phyloP scores from a whole-genome alignment of 768 basidiomycete species.

The Agaricus subrufescens region DNA sequence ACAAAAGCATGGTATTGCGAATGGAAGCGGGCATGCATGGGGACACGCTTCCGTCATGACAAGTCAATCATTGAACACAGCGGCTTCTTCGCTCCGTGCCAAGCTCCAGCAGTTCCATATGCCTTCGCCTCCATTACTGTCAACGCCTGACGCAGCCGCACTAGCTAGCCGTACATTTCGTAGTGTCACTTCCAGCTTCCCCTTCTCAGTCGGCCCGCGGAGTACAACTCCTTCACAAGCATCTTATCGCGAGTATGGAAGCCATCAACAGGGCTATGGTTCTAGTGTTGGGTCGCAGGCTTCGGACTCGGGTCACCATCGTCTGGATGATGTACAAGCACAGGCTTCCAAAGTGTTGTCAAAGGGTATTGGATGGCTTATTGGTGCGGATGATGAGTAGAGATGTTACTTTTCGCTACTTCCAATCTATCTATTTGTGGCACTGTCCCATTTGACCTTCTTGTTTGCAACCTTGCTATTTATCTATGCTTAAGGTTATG shows the following conservation, averaged over 20 bases:
- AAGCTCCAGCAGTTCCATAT: slow-evolving; percentile 65
- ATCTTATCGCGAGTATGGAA: slow-evolving; percentile 1
- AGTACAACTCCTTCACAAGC: slow-evolving; percentile 9
- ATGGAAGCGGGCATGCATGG: slow-evolving; percentile 9
- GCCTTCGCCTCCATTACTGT: slow-evolving; percentile 62
- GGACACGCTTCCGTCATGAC: slow-evolving; percentile 3
- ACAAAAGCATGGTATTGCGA: slow-evolving; percentile 9
- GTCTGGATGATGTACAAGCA: slow-evolving; percentile 58
- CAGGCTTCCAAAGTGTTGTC: slow-evolving; percentile 78
- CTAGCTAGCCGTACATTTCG: slow-evolving; percentile 77
- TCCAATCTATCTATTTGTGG: slow-evolving; percentile 2
- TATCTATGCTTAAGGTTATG: too few species aligned
- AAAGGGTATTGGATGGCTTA: slow-evolving; percentile 93
- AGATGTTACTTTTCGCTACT: slow-evolving; percentile 9
- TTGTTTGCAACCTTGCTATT: too few species aligned
- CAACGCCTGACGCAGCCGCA: slow-evolving; percentile 75
- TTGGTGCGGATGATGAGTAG: slow-evolving; percentile 72
- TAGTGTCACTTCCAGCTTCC: slow-evolving; percentile 70
- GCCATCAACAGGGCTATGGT: not conserved
- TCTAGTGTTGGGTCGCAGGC: slow-evolving; percentile 26
- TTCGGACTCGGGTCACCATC: slow-evolving; percentile 35
- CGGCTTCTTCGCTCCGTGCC: slow-evolving; percentile 51
- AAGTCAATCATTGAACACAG: slow-evolving; percentile 24
- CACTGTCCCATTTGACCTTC: too few species aligned
- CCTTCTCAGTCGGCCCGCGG: slow-evolving; percentile 50